These are phyloP conservation scores for Borealophlyctis nickersoniae DNA, from an alignment of 192 early-diverging fungal genomes.

Conservation along the genomic window DNA sequence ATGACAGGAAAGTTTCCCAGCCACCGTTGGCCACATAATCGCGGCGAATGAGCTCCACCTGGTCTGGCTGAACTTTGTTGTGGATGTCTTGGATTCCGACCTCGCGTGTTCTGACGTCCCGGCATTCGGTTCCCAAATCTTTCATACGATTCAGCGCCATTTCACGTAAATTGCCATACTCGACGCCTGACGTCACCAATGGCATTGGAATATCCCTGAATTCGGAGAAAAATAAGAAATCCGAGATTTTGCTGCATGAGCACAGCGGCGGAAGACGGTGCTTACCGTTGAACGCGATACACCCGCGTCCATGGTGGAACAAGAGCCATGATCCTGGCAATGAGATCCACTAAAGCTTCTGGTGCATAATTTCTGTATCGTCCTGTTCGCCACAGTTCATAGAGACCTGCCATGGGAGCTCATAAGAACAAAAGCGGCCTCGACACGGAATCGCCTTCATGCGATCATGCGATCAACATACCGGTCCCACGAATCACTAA, in stretches of 20 bases:
- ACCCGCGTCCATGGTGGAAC: slow-evolving; percentile 99
- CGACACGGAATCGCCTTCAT: background rate
- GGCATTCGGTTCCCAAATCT: slow-evolving; percentile 92
- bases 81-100: slow-evolving; percentile 99
- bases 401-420: slow-evolving; percentile 51
- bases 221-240: slow-evolving; percentile 6
- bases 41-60: slow-evolving; percentile 93
- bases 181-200: slow-evolving; percentile 95
- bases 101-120: slow-evolving; percentile 97
- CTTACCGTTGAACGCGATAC: slow-evolving; percentile 90
- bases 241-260: slow-evolving; percentile 2
- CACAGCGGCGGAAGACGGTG: background rate
- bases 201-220: slow-evolving; percentile 97
- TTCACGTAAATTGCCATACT: slow-evolving; percentile 96
- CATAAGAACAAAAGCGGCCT: background rate
- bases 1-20: slow-evolving; percentile 99
- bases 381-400: slow-evolving; percentile 98
- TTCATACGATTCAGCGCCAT: slow-evolving; percentile 93
- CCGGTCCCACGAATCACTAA: slow-evolving; percentile 98
- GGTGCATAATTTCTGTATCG: slow-evolving; percentile 98
- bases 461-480: background rate
- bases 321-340: slow-evolving; percentile 90
- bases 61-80: slow-evolving; percentile 88
- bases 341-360: slow-evolving; percentile 90
- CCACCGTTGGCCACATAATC: slow-evolving; percentile 98